These are phyloP conservation scores for Rubroshorea leprosula DNA, from an alignment of 345 rosid species.

Conservation along the genomic window DNA sequence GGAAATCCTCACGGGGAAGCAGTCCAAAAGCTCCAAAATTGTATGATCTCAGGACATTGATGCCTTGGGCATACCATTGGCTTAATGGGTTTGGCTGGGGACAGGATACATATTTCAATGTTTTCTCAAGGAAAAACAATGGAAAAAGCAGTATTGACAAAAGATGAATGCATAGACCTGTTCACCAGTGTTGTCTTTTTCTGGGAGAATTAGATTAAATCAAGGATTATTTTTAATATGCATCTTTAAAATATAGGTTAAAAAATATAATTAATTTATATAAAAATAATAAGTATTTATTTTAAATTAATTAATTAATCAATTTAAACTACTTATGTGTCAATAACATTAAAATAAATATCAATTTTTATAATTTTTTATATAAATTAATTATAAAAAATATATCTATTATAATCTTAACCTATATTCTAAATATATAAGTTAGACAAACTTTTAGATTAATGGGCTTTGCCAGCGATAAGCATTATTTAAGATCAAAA, in stretches of 20 bases:
- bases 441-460: no score
- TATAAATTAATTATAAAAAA: no score
- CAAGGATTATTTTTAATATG: no score
- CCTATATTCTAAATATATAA: no score
- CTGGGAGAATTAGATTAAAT: not conserved
- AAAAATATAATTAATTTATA: no score
- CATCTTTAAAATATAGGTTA: no score
- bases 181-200: constrained; percentile 24
- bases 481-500: constrained; percentile 15
- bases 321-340: no score
- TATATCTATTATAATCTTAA: no score
- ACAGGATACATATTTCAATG: constrained; percentile 5
- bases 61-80: constrained; percentile 10
- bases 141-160: constrained; percentile 5
- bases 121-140: constrained; percentile 10
- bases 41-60: constrained; percentile 18
- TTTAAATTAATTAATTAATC: no score
- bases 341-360: no score
- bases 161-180: constrained; percentile 35
- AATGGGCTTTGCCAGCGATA: constrained; percentile 32
- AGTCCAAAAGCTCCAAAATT: constrained; percentile 16
- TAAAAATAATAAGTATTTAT: no score
- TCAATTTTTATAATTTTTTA: no score
- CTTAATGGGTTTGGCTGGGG: constrained; percentile 7
- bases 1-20: constrained; percentile 23